Percentiles rank a stretch among this genome's conserved stretches.
Conservation (phyloP, 2,329 filamentous ascomycete species). For the Paecilomyces sp. region DNA sequence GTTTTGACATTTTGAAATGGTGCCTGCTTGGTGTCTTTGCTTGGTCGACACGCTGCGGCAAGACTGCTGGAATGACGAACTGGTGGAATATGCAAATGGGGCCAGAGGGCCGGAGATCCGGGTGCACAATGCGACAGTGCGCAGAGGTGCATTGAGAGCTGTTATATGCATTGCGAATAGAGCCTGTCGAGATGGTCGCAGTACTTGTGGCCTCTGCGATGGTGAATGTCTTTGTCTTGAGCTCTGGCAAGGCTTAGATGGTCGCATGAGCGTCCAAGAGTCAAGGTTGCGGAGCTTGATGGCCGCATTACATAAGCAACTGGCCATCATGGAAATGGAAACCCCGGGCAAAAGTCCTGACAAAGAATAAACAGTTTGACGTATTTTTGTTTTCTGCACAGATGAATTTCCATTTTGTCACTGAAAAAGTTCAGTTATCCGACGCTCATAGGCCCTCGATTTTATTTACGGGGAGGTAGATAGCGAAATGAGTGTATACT, state of each 20-base stretch:
- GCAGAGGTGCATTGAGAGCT: constrained; percentile 23
- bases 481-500: too few relatives aligned
- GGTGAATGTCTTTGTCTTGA: background rate
- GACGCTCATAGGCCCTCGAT: too few relatives aligned
- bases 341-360: background rate
- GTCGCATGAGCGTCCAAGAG: background rate
- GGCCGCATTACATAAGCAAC: background rate
- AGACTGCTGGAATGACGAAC: background rate
- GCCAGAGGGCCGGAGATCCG: constrained; percentile 17
- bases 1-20: constrained; percentile 12
- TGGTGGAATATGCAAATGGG: constrained; percentile 15
- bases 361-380: too few relatives aligned
- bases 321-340: background rate
- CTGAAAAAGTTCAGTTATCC: too few relatives aligned
- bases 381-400: too few relatives aligned
- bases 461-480: too few relatives aligned
- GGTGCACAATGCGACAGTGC: constrained; percentile 21
- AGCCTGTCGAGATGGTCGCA: background rate
- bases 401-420: too few relatives aligned
- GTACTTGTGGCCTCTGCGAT: background rate
- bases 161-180: constrained; percentile 17
- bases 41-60: constrained; percentile 6
- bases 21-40: constrained; percentile 15
- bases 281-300: background rate
- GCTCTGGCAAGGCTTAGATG: background rate